Percentiles rank a stretch among this genome's conserved stretches.
Evolutionary conservation across 2,329 filamentous ascomycete species (phyloP).

Genomic region (Fusarium succisae): DNA sequence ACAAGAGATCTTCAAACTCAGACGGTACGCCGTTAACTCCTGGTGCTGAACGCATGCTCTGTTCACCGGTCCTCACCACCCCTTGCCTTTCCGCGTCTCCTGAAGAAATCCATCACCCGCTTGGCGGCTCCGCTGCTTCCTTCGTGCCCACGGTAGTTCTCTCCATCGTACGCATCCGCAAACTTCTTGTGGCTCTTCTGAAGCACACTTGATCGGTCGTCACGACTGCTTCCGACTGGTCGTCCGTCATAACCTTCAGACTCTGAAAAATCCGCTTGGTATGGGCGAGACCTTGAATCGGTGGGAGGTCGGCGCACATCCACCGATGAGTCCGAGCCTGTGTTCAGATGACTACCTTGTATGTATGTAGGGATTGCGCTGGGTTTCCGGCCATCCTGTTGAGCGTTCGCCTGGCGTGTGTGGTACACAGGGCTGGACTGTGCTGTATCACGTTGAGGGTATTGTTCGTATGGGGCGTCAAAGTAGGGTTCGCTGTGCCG

Average conservation of each 20-base stretch:
- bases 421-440: conserved; percentile 52
- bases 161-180: conserved; percentile 86
- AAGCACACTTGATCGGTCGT: conserved; percentile 66
- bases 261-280: conserved; percentile 54
- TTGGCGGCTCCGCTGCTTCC: conserved; percentile 89
- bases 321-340: conserved; percentile 64
- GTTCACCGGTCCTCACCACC: conserved; percentile 64
- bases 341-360: conserved; percentile 58
- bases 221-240: conserved; percentile 50
- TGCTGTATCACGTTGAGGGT: conserved; percentile 47
- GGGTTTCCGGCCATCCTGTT: conserved; percentile 52
- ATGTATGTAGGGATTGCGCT: conserved; percentile 59
- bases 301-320: conserved; percentile 57
- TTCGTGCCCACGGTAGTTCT: conserved; percentile 71
- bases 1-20: conserved; percentile 38
- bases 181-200: conserved; percentile 92
- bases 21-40: conserved; percentile 39
- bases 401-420: conserved; percentile 53
- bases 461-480: conserved; percentile 52
- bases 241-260: conserved; percentile 56
- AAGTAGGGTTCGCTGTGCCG: conserved; percentile 51
- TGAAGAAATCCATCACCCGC: conserved; percentile 98
- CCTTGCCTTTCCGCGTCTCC: conserved; percentile 82
- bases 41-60: conserved; percentile 28
- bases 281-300: conserved; percentile 52